Evolutionary conservation across 2,329 filamentous ascomycete species (phyloP).

Genomic region (Exophiala oligosperma): DNA sequence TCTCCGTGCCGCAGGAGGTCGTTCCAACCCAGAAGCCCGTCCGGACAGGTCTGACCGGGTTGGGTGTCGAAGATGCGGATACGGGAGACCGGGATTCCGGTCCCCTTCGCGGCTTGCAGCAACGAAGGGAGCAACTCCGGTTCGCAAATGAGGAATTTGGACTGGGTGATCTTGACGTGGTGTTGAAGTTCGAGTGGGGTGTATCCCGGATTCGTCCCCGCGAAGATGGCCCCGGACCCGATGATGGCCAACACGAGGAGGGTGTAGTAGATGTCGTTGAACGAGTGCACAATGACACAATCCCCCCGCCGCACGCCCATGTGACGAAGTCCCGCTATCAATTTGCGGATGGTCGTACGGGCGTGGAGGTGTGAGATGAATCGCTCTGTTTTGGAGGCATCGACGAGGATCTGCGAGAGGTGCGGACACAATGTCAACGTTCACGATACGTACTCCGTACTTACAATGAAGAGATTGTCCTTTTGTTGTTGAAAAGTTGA

Average conservation of each 20-base stretch:
- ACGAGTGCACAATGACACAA: constrained; percentile 56
- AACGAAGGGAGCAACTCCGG: constrained; percentile 29
- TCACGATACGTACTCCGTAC: no score
- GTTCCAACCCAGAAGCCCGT: constrained; percentile 6
- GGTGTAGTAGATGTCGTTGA: constrained; percentile 49
- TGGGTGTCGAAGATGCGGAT: constrained; percentile 13
- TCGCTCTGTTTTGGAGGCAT: constrained; percentile 45
- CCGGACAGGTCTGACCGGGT: constrained; percentile 2
- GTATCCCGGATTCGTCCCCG: constrained; percentile 52
- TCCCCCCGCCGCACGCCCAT: constrained; percentile 44
- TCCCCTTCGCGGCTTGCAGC: constrained; percentile 6
- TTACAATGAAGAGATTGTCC: no score
- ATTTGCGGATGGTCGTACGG: constrained; percentile 42
- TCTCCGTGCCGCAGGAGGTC: constrained; percentile 14
- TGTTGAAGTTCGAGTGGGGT: constrained; percentile 50
- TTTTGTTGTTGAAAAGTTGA: no score
- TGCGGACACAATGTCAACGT: not conserved
- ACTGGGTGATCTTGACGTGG: constrained; percentile 44
- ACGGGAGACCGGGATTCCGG: constrained; percentile 1
- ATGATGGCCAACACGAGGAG: constrained; percentile 43
- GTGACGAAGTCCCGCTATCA: constrained; percentile 51
- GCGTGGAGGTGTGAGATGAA: constrained; percentile 15
- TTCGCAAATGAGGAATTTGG: constrained; percentile 48
- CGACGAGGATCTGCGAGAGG: constrained; percentile 45
- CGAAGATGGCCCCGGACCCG: constrained; percentile 50